phyloP scores from a whole-genome alignment of 1,139 yeast genomes.

The Magnusiomyces clavatus region DNA sequence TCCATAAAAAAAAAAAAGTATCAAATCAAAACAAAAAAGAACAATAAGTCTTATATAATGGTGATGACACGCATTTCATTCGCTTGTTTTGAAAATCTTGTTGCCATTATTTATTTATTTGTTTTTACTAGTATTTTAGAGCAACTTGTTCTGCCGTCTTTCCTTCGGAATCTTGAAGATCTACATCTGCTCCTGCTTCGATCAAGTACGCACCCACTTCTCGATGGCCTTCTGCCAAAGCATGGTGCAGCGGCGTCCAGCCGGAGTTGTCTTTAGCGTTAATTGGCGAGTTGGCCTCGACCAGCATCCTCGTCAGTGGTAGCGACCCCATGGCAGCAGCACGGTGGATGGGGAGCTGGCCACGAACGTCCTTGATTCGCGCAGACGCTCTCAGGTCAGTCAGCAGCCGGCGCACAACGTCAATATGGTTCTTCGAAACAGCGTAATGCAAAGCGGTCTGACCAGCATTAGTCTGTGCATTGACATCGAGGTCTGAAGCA shows the following conservation, averaged over 20 bases:
- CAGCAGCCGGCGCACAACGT: conserved; percentile 46
- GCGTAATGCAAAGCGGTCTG: conserved; percentile 74
- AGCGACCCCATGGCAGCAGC: conserved; percentile 76
- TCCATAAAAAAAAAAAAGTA: no score
- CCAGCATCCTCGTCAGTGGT: conserved; percentile 44
- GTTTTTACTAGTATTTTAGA: no score
- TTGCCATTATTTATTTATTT: no score
- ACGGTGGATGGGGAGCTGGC: conserved; percentile 65
- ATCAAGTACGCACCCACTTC: conserved; percentile 62
- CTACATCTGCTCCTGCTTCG: conserved; percentile 58
- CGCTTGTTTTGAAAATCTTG: no score
- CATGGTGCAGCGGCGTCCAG: conserved; percentile 87
- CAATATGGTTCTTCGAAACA: conserved; percentile 55
- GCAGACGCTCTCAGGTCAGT: conserved; percentile 46
- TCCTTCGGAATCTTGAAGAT: conserved; percentile 44
- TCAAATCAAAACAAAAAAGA: no score
- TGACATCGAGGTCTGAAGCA: conserved; percentile 40
- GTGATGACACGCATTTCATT: no score
- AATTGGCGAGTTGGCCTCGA: conserved; percentile 50
- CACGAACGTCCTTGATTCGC: conserved; percentile 57
- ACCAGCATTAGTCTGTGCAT: conserved; percentile 55
- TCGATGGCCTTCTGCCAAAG: conserved; percentile 84
- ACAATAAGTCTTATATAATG: no score
- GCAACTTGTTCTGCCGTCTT: conserved; percentile 54
- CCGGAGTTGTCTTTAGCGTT: conserved; percentile 65